Evolutionary conservation across 129 eudicot species (phyloP).

Genomic region (Artemisia tridentata): DNA sequence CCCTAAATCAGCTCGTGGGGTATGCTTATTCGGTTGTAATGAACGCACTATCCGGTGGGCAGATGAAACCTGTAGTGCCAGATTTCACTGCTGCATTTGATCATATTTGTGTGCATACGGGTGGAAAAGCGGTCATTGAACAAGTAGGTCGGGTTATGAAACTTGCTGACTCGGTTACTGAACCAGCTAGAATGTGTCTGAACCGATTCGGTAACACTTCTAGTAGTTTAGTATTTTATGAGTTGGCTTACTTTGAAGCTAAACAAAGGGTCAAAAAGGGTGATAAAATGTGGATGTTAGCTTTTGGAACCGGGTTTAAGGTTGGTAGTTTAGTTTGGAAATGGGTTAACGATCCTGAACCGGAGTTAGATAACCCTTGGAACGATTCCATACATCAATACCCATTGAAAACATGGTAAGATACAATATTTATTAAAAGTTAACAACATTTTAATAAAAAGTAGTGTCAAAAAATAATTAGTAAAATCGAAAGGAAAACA

Average conservation of each 20-base stretch:
- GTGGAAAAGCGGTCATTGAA: slow-evolving; percentile 89
- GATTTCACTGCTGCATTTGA: slow-evolving; percentile 71
- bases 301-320: slow-evolving; percentile 94
- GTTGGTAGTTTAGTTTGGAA: slow-evolving; percentile 80
- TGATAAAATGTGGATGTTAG: slow-evolving; percentile 85
- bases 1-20: slow-evolving; percentile 49
- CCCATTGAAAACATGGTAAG: slow-evolving; percentile 51
- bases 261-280: slow-evolving; percentile 53
- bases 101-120: slow-evolving; percentile 80
- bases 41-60: slow-evolving; percentile 16
- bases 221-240: slow-evolving; percentile 72
- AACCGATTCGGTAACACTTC: slow-evolving; percentile 91
- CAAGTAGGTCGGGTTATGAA: slow-evolving; percentile 54
- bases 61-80: slow-evolving; percentile 56
- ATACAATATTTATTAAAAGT: background rate
- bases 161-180: slow-evolving; percentile 51
- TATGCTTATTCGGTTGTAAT: slow-evolving; percentile 37
- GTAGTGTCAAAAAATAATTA: background rate
- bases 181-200: slow-evolving; percentile 77
- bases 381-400: slow-evolving; percentile 55
- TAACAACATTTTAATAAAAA: background rate
- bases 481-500: background rate
- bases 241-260: slow-evolving; percentile 82
- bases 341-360: slow-evolving; percentile 44
- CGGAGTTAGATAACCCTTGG: slow-evolving; percentile 73